Evolutionary conservation across 371 early-diverging fungal species (phyloP).

Genomic region (Dinochytrium kinnereticum): DNA sequence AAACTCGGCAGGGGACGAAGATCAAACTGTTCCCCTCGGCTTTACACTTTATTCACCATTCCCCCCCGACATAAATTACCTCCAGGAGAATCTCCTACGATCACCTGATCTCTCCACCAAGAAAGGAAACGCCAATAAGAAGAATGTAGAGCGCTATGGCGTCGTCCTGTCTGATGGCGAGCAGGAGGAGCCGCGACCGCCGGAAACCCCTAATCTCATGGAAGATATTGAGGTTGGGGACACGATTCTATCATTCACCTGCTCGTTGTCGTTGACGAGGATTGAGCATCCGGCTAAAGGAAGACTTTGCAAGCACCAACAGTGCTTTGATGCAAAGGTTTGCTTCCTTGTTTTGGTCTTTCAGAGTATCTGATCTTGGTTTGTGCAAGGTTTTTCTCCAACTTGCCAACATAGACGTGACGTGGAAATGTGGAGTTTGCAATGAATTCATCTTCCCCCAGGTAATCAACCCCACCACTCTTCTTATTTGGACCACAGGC

Average conservation of each 20-base stretch:
- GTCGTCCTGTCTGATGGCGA: background rate
- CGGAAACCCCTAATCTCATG: too few species aligned
- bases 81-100: too few species aligned
- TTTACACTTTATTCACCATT: too few species aligned
- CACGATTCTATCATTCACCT: constrained; percentile 34
- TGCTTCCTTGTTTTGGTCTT: background rate
- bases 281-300: constrained; percentile 45
- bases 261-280: constrained; percentile 33
- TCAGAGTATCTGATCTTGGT: background rate
- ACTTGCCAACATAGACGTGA: background rate
- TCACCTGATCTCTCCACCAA: too few species aligned
- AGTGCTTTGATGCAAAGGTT: constrained; percentile 45
- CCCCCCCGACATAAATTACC: too few species aligned
- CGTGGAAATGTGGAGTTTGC: constrained; percentile 43
- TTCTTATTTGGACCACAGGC: too few species aligned
- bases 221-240: constrained; percentile 39
- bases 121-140: too few species aligned
- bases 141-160: too few species aligned
- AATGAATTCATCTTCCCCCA: constrained; percentile 22
- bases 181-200: too few species aligned
- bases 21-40: too few species aligned
- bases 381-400: background rate
- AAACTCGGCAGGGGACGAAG: too few species aligned
- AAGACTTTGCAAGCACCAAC: constrained; percentile 38
- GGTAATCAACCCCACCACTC: too few species aligned